Evolutionary conservation across 139 green algal genomes (phyloP).

Genomic region (Coelastrella sp.): DNA sequence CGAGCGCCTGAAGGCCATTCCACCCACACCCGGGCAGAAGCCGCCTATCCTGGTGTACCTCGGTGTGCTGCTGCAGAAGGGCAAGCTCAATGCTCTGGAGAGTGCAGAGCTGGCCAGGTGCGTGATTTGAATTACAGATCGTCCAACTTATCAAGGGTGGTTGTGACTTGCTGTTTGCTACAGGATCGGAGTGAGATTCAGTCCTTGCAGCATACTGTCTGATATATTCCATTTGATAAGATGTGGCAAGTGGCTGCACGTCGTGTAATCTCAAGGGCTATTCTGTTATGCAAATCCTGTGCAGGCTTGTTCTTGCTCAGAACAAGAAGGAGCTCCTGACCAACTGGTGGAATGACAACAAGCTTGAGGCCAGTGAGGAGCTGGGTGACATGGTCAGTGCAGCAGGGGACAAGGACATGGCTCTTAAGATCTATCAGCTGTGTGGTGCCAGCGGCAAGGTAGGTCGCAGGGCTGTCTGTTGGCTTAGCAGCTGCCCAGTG

Average conservation of each 20-base stretch:
- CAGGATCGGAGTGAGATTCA: too few relatives aligned
- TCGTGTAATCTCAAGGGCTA: too few relatives aligned
- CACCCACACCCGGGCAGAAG: slow-evolving; percentile 89
- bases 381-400: slow-evolving; percentile 94
- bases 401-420: slow-evolving; percentile 90
- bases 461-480: background rate
- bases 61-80: slow-evolving; percentile 93
- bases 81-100: slow-evolving; percentile 94
- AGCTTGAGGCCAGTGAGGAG: slow-evolving; percentile 96
- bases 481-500: background rate
- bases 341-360: slow-evolving; percentile 96
- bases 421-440: slow-evolving; percentile 92
- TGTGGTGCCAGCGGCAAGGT: slow-evolving; percentile 81
- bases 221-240: too few relatives aligned
- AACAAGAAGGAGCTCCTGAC: slow-evolving; percentile 99
- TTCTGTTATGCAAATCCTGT: background rate
- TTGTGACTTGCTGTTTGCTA: too few relatives aligned
- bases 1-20: slow-evolving; percentile 90
- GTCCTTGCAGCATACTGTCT: too few relatives aligned
- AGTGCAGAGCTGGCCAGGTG: slow-evolving; percentile 91
- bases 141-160: too few relatives aligned
- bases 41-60: slow-evolving; percentile 99
- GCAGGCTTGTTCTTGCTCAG: slow-evolving; percentile 92
- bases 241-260: too few relatives aligned
- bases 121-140: background rate